phyloP scores from a whole-genome alignment of 2,329 filamentous ascomycete species.

The Cytospora leucostoma region DNA sequence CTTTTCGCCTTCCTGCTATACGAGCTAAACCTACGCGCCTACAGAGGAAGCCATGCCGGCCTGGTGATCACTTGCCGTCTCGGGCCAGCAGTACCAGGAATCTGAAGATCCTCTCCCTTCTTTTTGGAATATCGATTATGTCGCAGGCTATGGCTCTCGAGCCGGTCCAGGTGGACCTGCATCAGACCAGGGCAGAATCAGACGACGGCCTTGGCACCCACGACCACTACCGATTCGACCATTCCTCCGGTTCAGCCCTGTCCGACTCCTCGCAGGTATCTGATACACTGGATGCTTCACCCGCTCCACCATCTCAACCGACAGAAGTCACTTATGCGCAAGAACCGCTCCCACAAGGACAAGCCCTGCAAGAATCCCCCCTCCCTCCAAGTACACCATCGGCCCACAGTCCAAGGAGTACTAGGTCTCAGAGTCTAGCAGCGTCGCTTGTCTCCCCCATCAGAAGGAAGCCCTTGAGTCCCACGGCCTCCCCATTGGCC shows the following conservation, averaged over 20 bases:
- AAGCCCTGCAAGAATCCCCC: slow-evolving; percentile 12
- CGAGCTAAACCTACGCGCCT: slow-evolving; percentile 5
- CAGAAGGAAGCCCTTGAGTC: slow-evolving; percentile 63
- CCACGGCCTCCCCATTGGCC: slow-evolving; percentile 54
- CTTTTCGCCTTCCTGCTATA: slow-evolving; percentile 10
- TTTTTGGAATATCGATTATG: slow-evolving; percentile 25
- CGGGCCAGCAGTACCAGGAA: slow-evolving; percentile 18
- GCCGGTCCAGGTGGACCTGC: slow-evolving; percentile 20
- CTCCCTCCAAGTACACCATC: slow-evolving; percentile 21
- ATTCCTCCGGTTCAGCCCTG: slow-evolving; percentile 13
- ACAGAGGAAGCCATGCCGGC: slow-evolving; percentile 23
- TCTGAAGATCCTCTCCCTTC: slow-evolving; percentile 15
- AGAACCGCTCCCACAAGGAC: slow-evolving; percentile 16
- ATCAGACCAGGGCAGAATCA: slow-evolving; percentile 20
- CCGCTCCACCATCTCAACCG: slow-evolving; percentile 21
- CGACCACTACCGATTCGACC: slow-evolving; percentile 27
- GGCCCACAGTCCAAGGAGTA: slow-evolving; percentile 35
- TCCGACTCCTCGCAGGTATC: slow-evolving; percentile 23
- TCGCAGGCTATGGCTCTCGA: slow-evolving; percentile 19
- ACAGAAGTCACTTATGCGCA: slow-evolving; percentile 13
- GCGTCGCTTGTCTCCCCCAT: slow-evolving; percentile 42
- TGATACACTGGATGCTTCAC: slow-evolving; percentile 29
- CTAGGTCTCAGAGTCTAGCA: slow-evolving; percentile 37
- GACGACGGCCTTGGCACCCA: slow-evolving; percentile 22
- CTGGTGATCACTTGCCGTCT: slow-evolving; percentile 23